A percentile compares a stretch with the other conserved stretches of the same genome.
Evolutionary conservation across 2,329 filamentous ascomycete genomes (phyloP).

Genomic region (Chaetomiaceae sp.): DNA sequence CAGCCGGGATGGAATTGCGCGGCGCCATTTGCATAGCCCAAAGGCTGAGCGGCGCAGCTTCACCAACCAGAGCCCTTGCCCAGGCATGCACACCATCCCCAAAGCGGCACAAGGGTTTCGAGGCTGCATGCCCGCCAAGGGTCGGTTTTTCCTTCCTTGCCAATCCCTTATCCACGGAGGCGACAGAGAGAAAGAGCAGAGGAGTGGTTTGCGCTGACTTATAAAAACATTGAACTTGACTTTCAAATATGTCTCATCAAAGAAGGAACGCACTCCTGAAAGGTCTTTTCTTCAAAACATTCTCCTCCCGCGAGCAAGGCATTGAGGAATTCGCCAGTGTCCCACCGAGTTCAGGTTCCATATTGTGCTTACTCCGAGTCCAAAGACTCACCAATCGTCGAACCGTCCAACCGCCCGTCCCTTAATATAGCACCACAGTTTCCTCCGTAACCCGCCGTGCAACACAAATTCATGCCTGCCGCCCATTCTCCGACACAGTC

Average conservation of each 20-base stretch:
- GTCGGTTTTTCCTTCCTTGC: background rate
- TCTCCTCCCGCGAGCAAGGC: background rate
- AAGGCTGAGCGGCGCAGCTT: constrained; percentile 22
- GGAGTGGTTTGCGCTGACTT: too few relatives aligned
- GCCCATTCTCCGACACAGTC: too few relatives aligned
- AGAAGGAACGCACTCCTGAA: background rate
- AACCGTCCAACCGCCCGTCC: background rate
- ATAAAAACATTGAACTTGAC: too few relatives aligned
- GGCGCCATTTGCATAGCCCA: constrained; percentile 15
- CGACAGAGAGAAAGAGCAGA: background rate
- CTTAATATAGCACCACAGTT: constrained; percentile 5
- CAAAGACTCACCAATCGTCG: background rate
- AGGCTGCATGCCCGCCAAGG: background rate
- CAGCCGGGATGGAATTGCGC: constrained; percentile 17
- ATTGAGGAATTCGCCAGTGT: background rate
- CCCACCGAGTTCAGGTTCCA: background rate
- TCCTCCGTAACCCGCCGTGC: background rate
- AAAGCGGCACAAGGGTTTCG: constrained; percentile 16
- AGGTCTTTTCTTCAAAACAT: background rate
- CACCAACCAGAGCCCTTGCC: constrained; percentile 21
- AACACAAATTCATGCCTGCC: background rate
- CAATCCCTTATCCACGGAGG: background rate
- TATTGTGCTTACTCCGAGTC: background rate
- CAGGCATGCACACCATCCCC: constrained; percentile 9
- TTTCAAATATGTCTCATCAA: background rate